A percentile compares a stretch with the other conserved stretches of the same genome.
Conservation (phyloP, 306 rosid species). For the Cajanus cajan region DNA sequence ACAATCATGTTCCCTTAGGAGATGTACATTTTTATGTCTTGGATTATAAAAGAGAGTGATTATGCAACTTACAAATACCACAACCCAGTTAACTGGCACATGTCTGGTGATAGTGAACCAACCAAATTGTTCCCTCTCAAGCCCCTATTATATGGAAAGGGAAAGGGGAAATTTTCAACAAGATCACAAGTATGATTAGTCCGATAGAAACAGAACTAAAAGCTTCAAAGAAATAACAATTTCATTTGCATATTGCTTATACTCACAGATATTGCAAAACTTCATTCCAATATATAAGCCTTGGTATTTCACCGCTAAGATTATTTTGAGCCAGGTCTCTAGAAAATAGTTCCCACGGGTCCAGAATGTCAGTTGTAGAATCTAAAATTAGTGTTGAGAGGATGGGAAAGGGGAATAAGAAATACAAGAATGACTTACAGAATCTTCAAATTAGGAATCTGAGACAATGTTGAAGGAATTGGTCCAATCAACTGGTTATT, state of each 20-base stretch:
- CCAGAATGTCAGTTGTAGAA: slow-evolving; percentile 1
- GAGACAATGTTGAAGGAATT: slow-evolving; percentile 93
- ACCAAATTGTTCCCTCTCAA: slow-evolving; percentile 89
- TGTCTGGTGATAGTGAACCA: slow-evolving; percentile 87
- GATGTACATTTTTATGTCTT: background rate
- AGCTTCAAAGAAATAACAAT: background rate
- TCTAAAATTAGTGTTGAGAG: background rate
- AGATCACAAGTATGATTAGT: background rate
- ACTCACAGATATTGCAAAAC: slow-evolving; percentile 97
- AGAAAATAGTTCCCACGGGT: background rate
- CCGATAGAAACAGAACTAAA: background rate
- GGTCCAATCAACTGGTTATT: slow-evolving; percentile 87
- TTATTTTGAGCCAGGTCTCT: slow-evolving; percentile 92
- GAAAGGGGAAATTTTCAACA: background rate
- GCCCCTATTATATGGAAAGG: slow-evolving; percentile 49
- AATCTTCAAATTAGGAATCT: slow-evolving; percentile 93
- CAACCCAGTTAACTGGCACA: slow-evolving; percentile 91
- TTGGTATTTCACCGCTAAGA: slow-evolving; percentile 96
- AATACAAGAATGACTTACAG: slow-evolving; percentile 55
- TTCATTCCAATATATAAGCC: slow-evolving; percentile 98
- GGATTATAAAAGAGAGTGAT: background rate
- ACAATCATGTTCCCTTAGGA: background rate
- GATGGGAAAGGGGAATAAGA: background rate
- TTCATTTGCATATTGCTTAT: background rate
- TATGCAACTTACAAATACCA: slow-evolving; percentile 93